Percentiles rank a stretch among this genome's conserved stretches.
Evolutionary conservation across 139 green algal species (phyloP).

Genomic region (Closterium sp.): DNA sequence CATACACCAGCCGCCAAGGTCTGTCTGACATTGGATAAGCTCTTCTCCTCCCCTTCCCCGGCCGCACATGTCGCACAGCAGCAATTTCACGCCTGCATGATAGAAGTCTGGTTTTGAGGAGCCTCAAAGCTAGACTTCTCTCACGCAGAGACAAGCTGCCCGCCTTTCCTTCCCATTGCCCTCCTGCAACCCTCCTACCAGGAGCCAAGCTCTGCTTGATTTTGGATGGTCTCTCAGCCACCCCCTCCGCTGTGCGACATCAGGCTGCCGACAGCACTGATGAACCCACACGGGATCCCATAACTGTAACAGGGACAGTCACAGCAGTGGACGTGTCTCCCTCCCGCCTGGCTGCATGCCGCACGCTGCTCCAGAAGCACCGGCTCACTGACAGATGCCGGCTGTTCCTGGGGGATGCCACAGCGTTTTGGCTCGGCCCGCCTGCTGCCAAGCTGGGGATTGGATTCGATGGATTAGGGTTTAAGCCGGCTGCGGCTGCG

Average conservation of each 20-base stretch:
- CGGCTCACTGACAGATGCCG: conserved; percentile 9
- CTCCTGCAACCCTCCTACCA: neutral
- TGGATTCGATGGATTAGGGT: neutral
- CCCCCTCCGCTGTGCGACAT: too few relatives aligned
- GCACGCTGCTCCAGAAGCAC: conserved; percentile 50
- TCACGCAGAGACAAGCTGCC: too few relatives aligned
- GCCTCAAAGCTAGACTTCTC: too few relatives aligned
- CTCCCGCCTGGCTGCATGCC: conserved; percentile 31
- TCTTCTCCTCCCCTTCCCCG: too few relatives aligned
- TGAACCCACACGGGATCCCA: too few relatives aligned
- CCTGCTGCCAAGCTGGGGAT: neutral
- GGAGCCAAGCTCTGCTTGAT: neutral
- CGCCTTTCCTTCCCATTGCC: too few relatives aligned
- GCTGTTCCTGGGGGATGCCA: conserved; percentile 45
- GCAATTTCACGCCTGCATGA: too few relatives aligned
- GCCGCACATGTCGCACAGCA: too few relatives aligned
- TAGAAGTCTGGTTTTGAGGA: too few relatives aligned
- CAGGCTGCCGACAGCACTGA: too few relatives aligned
- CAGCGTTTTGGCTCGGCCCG: conserved; percentile 16
- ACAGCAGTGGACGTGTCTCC: conserved; percentile 47
- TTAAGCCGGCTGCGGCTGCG: too few relatives aligned
- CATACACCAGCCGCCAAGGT: neutral
- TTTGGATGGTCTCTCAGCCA: neutral
- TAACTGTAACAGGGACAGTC: conserved; percentile 4
- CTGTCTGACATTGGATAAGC: too few relatives aligned